Conservation (phyloP, 2,329 filamentous ascomycete genomes). For the Fusarium nematophilum region DNA sequence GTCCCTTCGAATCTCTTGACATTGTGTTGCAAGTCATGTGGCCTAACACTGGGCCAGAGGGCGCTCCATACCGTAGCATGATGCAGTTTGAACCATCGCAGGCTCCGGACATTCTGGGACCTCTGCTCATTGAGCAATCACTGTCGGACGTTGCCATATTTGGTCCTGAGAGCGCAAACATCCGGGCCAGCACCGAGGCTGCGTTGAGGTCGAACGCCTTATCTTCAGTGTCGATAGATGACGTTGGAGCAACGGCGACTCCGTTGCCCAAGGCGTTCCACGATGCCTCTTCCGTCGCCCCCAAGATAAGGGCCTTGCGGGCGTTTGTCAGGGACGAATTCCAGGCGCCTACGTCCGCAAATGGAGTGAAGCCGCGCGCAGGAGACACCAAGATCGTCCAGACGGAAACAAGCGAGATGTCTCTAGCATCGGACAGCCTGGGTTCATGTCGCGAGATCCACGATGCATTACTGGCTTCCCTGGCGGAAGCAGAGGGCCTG, state of each 20-base stretch:
- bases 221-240: constrained; percentile 49
- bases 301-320: constrained; percentile 62
- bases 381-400: constrained; percentile 44
- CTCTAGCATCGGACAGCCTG: constrained; percentile 52
- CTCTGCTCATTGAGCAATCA: constrained; percentile 64
- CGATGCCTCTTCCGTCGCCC: constrained; percentile 56
- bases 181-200: constrained; percentile 56
- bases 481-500: constrained; percentile 58
- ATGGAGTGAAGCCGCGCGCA: constrained; percentile 40
- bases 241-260: constrained; percentile 50
- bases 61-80: constrained; percentile 63
- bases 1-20: not conserved
- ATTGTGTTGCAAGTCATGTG: not conserved
- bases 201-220: constrained; percentile 52
- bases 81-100: constrained; percentile 70
- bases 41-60: constrained; percentile 53
- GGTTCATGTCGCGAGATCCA: constrained; percentile 68
- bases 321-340: constrained; percentile 49
- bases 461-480: constrained; percentile 62
- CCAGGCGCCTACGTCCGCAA: constrained; percentile 31
- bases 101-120: constrained; percentile 63
- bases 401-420: constrained; percentile 51
- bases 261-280: constrained; percentile 56
- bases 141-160: constrained; percentile 68
- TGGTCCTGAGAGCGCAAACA: constrained; percentile 60